Conservation (phyloP, 768 basidiomycete genomes). For the Panellus pusillus region DNA sequence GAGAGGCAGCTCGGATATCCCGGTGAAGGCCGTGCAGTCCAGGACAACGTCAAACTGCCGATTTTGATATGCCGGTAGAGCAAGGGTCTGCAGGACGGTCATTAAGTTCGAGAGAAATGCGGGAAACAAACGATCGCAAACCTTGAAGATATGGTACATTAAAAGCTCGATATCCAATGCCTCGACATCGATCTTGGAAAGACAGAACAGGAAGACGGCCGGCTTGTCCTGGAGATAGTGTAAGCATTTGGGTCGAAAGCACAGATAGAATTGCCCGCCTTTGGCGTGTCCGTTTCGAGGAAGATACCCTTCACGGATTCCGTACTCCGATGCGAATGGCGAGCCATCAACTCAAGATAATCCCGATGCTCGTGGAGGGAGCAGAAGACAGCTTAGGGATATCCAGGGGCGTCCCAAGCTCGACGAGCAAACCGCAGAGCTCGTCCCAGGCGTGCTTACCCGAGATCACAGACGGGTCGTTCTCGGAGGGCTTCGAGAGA, state of each 20-base stretch:
- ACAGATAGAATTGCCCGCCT: constrained; percentile 35
- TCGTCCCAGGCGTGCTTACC: constrained; percentile 86
- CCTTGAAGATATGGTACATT: constrained; percentile 79
- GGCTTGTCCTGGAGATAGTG: constrained; percentile 37
- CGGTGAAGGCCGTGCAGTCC: constrained; percentile 78
- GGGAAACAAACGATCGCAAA: constrained; percentile 23
- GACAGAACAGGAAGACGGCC: constrained; percentile 61
- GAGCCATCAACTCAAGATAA: constrained; percentile 66
- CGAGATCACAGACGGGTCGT: constrained; percentile 52
- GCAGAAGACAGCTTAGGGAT: constrained; percentile 58
- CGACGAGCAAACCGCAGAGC: constrained; percentile 76
- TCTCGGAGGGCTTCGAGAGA: constrained; percentile 62
- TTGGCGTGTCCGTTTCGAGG: constrained; percentile 48
- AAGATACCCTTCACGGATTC: constrained; percentile 69
- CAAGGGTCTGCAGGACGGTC: constrained; percentile 45
- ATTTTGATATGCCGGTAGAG: constrained; percentile 44
- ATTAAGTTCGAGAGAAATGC: not conserved
- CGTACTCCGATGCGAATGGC: constrained; percentile 59
- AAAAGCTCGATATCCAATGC: constrained; percentile 76
- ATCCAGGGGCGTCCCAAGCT: constrained; percentile 69
- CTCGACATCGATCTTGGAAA: constrained; percentile 76
- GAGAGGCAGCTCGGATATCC: constrained; percentile 77
- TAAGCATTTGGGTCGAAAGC: not conserved
- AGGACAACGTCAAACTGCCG: constrained; percentile 70
- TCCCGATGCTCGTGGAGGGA: constrained; percentile 56